Evolutionary conservation across 2,329 filamentous ascomycete species (phyloP), one percentile per base, ranked within the genome.

Genomic region (Pseudogymnoascus sp.): DNA sequence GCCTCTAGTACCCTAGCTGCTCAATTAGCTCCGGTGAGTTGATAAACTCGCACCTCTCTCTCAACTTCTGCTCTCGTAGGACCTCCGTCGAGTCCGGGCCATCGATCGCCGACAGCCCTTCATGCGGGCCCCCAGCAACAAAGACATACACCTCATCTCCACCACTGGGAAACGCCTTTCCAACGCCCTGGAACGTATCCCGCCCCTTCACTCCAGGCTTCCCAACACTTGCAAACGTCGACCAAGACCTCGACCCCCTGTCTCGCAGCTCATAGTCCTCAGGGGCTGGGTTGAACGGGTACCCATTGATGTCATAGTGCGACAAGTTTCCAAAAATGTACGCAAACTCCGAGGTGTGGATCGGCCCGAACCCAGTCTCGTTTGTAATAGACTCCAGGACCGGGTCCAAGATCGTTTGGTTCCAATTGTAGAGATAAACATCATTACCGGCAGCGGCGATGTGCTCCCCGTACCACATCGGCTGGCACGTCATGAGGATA

Each of bases 301-400:
- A 56, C 11, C 71, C 72, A 7, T 68, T 68, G 3, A 70, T 68
- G 60, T 81, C 74, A 69, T 79, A 84, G 61, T 76, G 72, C 1
- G 77, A 74, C 16, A 79, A 66, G 63, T 79, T 79, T 9, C 75
- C 81, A 64, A 80, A 84, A 3, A 82, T 72, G 69, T 83, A 84
- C 4, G 79, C 77, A 25, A 84, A 78, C 61, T 84, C 82, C 0
- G 80, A 79, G 0, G 79, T 81, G 68, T 85, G 82, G 4, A 81
- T 74, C 0, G 78, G 72, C 28, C 81, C 81, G 4, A 79, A 67
- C 0, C 78, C 78, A 1, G 74, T 71, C 2, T 72, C 66, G 8
- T 74, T 74, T 3, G 49, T 56, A 21, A 67, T 67, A 2, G 72
- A 61, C 8, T 71, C 70, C n/a, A 83, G 68, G 31, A 79, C 74